Conservation (phyloP, 2,329 filamentous ascomycete species). For the Diaporthe caulivora region DNA sequence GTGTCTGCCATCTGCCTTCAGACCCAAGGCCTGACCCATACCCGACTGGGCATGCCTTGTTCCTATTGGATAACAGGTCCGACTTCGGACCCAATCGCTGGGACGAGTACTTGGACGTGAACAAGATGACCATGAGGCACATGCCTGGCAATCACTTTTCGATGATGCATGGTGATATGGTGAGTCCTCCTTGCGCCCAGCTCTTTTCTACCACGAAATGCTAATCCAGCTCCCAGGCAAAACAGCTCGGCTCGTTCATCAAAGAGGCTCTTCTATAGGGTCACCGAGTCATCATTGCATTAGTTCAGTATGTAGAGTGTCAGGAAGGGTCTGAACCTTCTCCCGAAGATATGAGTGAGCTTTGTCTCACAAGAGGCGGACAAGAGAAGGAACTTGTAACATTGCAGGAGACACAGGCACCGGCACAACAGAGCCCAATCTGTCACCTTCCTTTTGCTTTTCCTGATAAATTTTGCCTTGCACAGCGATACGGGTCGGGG, state of each 20-base stretch:
- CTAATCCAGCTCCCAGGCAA: conserved; percentile 47
- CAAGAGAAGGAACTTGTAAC: background rate
- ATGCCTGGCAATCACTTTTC: conserved; percentile 82
- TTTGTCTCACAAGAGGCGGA: background rate
- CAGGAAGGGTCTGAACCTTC: background rate
- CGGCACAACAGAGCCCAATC: conserved; percentile 10
- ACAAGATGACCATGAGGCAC: conserved; percentile 73
- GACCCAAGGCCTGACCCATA: conserved; percentile 75
- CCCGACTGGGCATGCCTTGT: conserved; percentile 71
- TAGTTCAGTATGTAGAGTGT: background rate
- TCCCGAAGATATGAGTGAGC: background rate
- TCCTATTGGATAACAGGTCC: conserved; percentile 79
- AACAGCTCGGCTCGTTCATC: conserved; percentile 51
- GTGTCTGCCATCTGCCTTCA: conserved; percentile 75
- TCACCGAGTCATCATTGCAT: too few relatives aligned
- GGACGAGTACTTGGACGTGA: conserved; percentile 72
- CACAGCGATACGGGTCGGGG: conserved; percentile 14
- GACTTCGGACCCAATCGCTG: conserved; percentile 79
- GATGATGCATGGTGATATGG: conserved; percentile 76
- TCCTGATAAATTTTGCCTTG: background rate
- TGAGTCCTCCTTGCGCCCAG: conserved; percentile 44
- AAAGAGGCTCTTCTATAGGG: conserved; percentile 50
- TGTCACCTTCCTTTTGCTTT: conserved; percentile 17
- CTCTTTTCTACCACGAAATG: background rate
- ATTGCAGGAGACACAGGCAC: conserved; percentile 3